These are phyloP conservation scores for Backusella westeae DNA, from an alignment of 192 early-diverging fungal species.

Conservation along the genomic window DNA sequence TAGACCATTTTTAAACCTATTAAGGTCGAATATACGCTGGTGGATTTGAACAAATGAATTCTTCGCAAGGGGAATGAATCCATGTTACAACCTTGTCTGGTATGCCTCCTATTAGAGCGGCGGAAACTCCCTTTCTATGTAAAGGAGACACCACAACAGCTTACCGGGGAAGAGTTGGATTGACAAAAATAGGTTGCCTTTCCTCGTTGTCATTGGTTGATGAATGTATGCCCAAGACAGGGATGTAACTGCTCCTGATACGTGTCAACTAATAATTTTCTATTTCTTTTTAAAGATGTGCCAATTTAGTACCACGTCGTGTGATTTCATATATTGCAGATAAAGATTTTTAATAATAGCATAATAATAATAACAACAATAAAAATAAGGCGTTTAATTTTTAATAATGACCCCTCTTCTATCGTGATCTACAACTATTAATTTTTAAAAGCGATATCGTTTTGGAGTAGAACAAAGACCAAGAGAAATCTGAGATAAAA, in stretches of 20 bases:
- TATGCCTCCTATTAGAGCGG: conserved; percentile 4
- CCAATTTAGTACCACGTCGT: not conserved
- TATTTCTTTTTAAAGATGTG: not conserved
- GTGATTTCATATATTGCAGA: conserved; percentile 8
- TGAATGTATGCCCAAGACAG: not conserved
- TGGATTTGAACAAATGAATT: conserved; percentile 6
- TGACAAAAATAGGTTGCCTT: not conserved
- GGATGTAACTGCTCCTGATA: not conserved
- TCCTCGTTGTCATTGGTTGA: not conserved
- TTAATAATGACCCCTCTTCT: not conserved
- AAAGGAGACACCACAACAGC: not conserved
- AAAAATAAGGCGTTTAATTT: not conserved
- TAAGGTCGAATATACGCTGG: not conserved
- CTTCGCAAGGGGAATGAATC: conserved; percentile 6
- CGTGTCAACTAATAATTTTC: conserved; percentile 4
- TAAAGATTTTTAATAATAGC: not conserved
- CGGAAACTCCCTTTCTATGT: not conserved
- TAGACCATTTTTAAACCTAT: conserved; percentile 8
- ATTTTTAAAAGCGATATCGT: not conserved
- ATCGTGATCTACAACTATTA: not conserved
- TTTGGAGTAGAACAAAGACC: not conserved
- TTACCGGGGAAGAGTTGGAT: not conserved
- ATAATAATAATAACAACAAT: not conserved
- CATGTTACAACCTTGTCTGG: conserved; percentile 2
- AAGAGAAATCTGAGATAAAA: conserved; percentile 1